Base-by-base conservation (phyloP, 2,329 filamentous ascomycete species). In the Thielaviopsis ethacetica region DNA sequence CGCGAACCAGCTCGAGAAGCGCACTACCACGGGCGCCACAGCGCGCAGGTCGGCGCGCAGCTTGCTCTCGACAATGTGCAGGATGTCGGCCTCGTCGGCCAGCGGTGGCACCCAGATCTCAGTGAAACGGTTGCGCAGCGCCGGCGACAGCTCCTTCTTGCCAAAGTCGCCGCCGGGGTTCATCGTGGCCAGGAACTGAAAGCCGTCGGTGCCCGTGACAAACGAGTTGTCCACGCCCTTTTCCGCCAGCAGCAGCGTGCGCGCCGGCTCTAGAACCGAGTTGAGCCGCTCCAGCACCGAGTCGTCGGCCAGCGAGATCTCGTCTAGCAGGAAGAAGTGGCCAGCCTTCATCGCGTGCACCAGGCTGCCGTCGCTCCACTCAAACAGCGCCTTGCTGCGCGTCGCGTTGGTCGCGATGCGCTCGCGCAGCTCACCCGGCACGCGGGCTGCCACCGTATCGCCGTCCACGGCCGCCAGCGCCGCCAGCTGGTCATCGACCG, bases 151-250 rank as follows among this genome's bases (percentile, higher is more conserved):
- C 69, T 99, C 93, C 65, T 91, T 89, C 73, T 99, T 99, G 63
- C 93, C 93, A 69, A 97, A 98, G 68, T 99, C 93, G 53, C 94
- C 93, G 56, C 94, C 94, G 9, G 93, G 93, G 65, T 99, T 99
- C 93, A 99, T 99, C 0, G 93, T 98, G 3, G 93, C 91, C 61
- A 98, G 81, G 71, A 98, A 96, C 66, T 98, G 91, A 70, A 97
- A 99, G 0, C 86, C 88, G 49, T 85, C 76, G 12, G 77, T 71
- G 5, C 86, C 93, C 47, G 80, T 79, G 26, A 98, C 79, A 63
- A 88, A 83, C 0, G 90, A 90, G 68, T 95, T 84, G 5, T 86
- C 79, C 1, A 88, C 81, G 0, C 93, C 94, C 71, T 97, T 98
- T 69, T 98, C 93, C 0, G 94, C 94, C 17, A 99, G 78, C 2